A percentile compares a stretch with the other conserved stretches of the same genome.
Conservation (phyloP, 495 filamentous ascomycete species). For the Penicillium verhagenii region DNA sequence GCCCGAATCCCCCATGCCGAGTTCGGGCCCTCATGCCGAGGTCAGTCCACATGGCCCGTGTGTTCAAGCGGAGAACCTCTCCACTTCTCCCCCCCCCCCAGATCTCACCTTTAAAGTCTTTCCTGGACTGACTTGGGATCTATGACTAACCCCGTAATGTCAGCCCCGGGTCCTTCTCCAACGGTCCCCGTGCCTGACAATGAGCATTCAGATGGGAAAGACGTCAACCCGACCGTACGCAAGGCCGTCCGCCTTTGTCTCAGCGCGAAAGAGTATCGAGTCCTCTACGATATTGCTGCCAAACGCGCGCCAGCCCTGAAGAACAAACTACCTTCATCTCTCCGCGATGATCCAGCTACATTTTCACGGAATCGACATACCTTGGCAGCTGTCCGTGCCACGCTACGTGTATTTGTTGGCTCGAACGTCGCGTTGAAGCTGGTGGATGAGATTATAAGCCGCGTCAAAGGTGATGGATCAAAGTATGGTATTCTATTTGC, state of each 20-base stretch:
- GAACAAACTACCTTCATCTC: slow-evolving; percentile 58
- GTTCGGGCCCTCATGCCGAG: slow-evolving; percentile 13
- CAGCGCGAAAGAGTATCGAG: slow-evolving; percentile 79
- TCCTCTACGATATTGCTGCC: slow-evolving; percentile 74
- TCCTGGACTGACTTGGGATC: not conserved
- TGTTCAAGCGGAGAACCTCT: slow-evolving; percentile 14
- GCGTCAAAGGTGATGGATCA: slow-evolving; percentile 39
- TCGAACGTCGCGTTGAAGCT: slow-evolving; percentile 69
- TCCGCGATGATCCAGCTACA: slow-evolving; percentile 50
- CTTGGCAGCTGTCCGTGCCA: slow-evolving; percentile 72
- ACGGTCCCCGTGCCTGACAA: slow-evolving; percentile 6
- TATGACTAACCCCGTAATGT: slow-evolving; percentile 13
- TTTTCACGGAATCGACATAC: slow-evolving; percentile 67
- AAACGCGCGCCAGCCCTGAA: slow-evolving; percentile 62
- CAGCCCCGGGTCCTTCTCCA: slow-evolving; percentile 10
- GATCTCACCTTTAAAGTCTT: not conserved
- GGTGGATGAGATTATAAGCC: slow-evolving; percentile 55
- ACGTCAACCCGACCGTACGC: slow-evolving; percentile 43
- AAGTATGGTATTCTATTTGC: slow-evolving; percentile 22
- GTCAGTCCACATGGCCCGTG: not conserved
- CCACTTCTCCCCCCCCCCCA: not conserved
- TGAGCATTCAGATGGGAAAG: slow-evolving; percentile 7
- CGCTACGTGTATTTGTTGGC: slow-evolving; percentile 71
- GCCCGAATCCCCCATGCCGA: slow-evolving; percentile 6
- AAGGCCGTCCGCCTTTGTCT: slow-evolving; percentile 82